Conservation (phyloP, 2,329 filamentous ascomycete species). For the Gnomoniopsis sp. region DNA sequence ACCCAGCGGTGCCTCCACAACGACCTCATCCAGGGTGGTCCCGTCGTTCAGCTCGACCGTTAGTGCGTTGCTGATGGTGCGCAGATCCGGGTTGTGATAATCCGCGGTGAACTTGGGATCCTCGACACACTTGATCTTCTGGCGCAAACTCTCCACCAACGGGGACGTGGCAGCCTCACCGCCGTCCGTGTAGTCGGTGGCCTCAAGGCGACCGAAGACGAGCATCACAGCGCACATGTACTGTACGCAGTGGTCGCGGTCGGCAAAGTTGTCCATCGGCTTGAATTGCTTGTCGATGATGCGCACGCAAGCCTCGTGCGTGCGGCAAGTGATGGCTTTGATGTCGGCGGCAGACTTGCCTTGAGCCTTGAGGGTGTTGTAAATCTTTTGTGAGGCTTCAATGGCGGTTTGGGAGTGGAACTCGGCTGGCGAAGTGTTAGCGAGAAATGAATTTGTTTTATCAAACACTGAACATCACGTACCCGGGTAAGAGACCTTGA, state of each 20-base stretch:
- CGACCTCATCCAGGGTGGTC: conserved; percentile 83
- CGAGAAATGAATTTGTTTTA: too few relatives aligned
- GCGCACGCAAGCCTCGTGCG: conserved; percentile 95
- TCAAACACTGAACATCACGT: conserved; percentile 29
- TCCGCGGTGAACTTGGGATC: conserved; percentile 91
- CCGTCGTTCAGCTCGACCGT: conserved; percentile 95
- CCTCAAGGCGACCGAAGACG: conserved; percentile 87
- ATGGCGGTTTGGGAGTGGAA: conserved; percentile 99
- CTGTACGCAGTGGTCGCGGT: conserved; percentile 99
- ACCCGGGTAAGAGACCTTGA: conserved; percentile 99
- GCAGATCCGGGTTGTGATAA: conserved; percentile 90
- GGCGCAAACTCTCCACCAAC: conserved; percentile 84
- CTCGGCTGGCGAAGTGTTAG: conserved; percentile 57
- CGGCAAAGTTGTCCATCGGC: conserved; percentile 99
- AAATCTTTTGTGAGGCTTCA: conserved; percentile 86
- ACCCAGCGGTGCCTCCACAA: conserved; percentile 90
- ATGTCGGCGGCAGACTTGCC: conserved; percentile 94
- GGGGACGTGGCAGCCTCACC: conserved; percentile 86
- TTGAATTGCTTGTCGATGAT: conserved; percentile 99
- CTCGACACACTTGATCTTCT: conserved; percentile 95
- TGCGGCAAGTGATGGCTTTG: conserved; percentile 88
- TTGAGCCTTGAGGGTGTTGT: conserved; percentile 74
- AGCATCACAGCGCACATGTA: conserved; percentile 99
- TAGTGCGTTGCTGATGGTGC: conserved; percentile 95
- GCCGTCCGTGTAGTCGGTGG: conserved; percentile 89